Base-by-base conservation (phyloP, 495 filamentous ascomycete genomes). In the Tricharina praecox region DNA sequence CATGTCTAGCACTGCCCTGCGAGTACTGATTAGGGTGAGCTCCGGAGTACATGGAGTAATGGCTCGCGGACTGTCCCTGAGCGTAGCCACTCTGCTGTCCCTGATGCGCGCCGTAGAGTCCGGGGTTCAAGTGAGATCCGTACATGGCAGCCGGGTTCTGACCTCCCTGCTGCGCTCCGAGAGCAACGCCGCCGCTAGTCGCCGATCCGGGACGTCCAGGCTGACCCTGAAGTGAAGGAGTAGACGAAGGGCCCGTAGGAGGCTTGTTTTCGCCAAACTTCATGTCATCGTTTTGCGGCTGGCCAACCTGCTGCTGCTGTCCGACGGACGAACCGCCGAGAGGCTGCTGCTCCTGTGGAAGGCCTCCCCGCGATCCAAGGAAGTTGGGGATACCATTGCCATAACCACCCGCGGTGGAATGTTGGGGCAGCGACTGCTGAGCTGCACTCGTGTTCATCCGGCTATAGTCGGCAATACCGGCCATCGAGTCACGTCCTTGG, bases 221-320 rank as follows among this genome's bases (percentile, higher is more conserved):
- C 30, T 60, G 58, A 20, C 56, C 57, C 34, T 52, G 53, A 48
- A 61, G 61, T 15, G 50, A 53, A 37, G 58, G 58, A 11, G 53
- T 51, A 20, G 58, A 56, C 8, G 58, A 61, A 36, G 58, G 58
- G 16, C 58, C 58, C n/a, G 58, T 61, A 16, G 58, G 58, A 13
- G 58, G 58, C 25, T 61, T 61, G 39, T 60, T 61, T 47, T 61
- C 58, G 15, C 57, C 57, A 40, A 61, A 61, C 51, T 61, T 61
- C 57, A 61, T 50, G 21, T 61, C 58, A 5, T 61, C 58, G 25
- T 45, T 50, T 26, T 56, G 58, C 21, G 43, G 47, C 8, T 56
- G 58, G n/a, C n/a, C n/a, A n/a, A n/a, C n/a, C 34, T 61, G 58
- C 16, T 36, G 57, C 11, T 56, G 52, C 38, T 60, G 58, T 5